Evolutionary conservation across 208 protist genomes (phyloP).

Genomic region (Leishmania tarentolae): DNA sequence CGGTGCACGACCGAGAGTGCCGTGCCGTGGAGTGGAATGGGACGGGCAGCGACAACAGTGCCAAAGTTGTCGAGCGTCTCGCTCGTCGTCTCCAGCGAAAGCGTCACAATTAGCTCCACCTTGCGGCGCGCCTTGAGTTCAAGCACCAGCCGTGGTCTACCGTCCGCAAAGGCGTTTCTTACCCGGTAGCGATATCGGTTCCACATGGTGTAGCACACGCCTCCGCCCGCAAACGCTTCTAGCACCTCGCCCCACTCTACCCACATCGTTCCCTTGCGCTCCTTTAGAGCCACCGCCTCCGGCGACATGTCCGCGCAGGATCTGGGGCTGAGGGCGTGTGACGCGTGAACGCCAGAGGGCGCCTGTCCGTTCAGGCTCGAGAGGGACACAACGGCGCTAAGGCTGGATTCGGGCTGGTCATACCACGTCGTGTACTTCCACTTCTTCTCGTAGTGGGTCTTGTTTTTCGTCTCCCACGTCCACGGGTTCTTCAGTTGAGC

Average conservation of each 20-base stretch:
- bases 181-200: constrained; percentile 51
- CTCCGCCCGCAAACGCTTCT: constrained; percentile 63
- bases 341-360: too few relatives aligned
- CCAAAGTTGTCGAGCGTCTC: constrained; percentile 38
- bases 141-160: constrained; percentile 41
- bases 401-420: constrained; percentile 49
- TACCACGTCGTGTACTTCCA: constrained; percentile 62
- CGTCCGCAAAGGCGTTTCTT: constrained; percentile 34
- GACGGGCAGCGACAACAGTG: constrained; percentile 14
- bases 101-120: constrained; percentile 39
- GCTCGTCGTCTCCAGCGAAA: constrained; percentile 37
- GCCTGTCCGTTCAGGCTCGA: neutral
- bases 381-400: constrained; percentile 16
- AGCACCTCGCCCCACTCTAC: constrained; percentile 75
- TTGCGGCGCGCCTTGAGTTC: constrained; percentile 37
- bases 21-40: constrained; percentile 25
- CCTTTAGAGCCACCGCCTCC: constrained; percentile 23
- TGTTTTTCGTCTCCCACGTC: constrained; percentile 39
- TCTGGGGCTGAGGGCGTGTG: neutral
- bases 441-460: constrained; percentile 23
- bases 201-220: constrained; percentile 64
- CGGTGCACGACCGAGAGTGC: constrained; percentile 31
- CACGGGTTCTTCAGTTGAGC: constrained; percentile 66
- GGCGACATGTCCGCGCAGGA: constrained; percentile 10
- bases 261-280: constrained; percentile 67